Evolutionary conservation across 768 basidiomycete genomes (phyloP).

Genomic region (Kondoa malvinella): DNA sequence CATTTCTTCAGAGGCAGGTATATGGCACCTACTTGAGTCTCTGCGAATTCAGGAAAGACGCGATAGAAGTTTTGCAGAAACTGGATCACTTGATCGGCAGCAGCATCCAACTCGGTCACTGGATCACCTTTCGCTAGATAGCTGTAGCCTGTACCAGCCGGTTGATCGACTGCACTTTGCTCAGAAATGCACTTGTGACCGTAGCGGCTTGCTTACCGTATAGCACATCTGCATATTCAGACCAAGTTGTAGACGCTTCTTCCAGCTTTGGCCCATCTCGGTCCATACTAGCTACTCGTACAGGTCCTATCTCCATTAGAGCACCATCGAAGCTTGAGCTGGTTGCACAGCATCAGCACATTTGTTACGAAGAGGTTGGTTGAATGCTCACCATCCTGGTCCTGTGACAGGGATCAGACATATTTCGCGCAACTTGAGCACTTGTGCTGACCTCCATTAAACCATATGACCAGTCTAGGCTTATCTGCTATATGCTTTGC

Average conservation of each 20-base stretch:
- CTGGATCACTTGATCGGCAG: slow-evolving; percentile 56
- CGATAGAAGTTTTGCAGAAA: slow-evolving; percentile 76
- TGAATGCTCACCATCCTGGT: slow-evolving; percentile 4
- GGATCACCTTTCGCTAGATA: slow-evolving; percentile 15
- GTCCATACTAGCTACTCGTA: slow-evolving; percentile 8
- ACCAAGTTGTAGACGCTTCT: slow-evolving; percentile 24
- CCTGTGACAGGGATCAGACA: background rate
- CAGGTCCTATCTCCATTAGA: slow-evolving; percentile 25
- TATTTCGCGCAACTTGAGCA: background rate
- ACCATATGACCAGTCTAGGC: slow-evolving; percentile 85
- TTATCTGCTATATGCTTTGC: slow-evolving; percentile 75
- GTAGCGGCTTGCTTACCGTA: slow-evolving; percentile 20
- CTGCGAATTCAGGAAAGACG: slow-evolving; percentile 73
- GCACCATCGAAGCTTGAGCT: slow-evolving; percentile 50
- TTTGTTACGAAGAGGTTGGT: slow-evolving; percentile 29
- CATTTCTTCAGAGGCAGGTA: background rate
- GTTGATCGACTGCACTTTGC: slow-evolving; percentile 12
- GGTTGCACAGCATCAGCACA: too few relatives aligned
- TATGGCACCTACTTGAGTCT: slow-evolving; percentile 54
- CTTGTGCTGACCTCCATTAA: slow-evolving; percentile 57
- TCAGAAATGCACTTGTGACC: background rate
- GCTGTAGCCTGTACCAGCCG: slow-evolving; percentile 16
- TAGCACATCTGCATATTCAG: slow-evolving; percentile 28
- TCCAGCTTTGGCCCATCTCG: slow-evolving; percentile 11
- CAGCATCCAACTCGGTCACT: slow-evolving; percentile 15